Evolutionary conservation across 169 alveolate genomes (phyloP).

Genomic region (Plasmodium inui): DNA sequence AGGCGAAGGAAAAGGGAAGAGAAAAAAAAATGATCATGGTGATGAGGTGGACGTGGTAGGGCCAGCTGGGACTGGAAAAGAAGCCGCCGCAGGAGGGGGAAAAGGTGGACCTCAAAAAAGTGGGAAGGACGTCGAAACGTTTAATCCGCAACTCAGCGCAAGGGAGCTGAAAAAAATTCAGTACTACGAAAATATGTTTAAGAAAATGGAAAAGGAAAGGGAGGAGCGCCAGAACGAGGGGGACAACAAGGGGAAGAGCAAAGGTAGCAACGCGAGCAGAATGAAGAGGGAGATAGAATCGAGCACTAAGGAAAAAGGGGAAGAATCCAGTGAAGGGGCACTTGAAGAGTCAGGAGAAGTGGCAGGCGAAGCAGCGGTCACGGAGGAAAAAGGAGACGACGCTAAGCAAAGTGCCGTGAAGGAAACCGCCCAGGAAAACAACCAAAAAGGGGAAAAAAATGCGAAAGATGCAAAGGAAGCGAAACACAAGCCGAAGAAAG

Average conservation of each 20-base stretch:
- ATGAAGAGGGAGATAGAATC: conserved; percentile 1
- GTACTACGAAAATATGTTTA: conserved; percentile 85
- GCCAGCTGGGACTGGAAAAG: background rate
- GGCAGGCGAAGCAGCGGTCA: background rate
- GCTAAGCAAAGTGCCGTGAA: background rate
- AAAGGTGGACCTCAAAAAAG: background rate
- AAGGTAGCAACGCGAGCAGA: background rate
- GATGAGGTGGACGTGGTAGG: background rate
- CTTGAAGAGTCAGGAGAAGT: background rate
- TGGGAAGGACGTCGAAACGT: conserved; percentile 19
- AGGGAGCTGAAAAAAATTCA: conserved; percentile 82
- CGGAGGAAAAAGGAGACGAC: background rate
- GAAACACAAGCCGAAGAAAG: background rate
- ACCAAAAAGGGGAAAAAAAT: background rate
- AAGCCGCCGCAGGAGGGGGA: background rate
- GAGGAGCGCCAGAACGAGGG: conserved; percentile 40
- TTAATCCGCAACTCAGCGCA: conserved; percentile 82
- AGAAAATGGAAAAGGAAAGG: conserved; percentile 76
- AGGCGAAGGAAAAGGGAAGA: conserved; percentile 17
- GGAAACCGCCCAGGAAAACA: background rate
- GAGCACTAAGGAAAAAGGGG: background rate
- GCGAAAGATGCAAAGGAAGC: background rate
- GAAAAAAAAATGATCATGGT: conserved; percentile 18
- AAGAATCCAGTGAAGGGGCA: background rate
- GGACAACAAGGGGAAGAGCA: conserved; percentile 13